phyloP scores from a whole-genome alignment of 257 asterid species.

The Thymus quinquecostatus region DNA sequence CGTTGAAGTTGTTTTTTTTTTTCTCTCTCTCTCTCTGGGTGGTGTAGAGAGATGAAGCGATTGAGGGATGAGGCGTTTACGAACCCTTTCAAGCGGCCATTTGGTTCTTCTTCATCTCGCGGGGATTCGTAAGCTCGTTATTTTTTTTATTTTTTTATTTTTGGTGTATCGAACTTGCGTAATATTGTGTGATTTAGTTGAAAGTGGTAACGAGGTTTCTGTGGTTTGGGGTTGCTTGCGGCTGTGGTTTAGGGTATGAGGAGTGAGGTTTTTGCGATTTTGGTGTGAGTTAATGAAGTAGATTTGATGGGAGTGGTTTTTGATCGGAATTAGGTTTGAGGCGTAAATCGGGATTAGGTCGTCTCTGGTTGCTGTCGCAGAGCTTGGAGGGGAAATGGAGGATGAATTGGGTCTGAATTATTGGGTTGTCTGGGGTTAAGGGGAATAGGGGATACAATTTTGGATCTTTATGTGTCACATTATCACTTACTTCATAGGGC shows the following conservation, averaged over 20 bases:
- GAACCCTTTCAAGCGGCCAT: constrained; percentile 85
- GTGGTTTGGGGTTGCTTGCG: constrained; percentile 3
- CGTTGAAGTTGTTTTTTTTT: constrained; percentile 31
- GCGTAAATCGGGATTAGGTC: constrained; percentile 28
- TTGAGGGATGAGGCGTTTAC: constrained; percentile 68
- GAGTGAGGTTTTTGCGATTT: constrained; percentile 22
- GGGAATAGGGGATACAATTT: constrained; percentile 33
- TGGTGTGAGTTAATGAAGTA: constrained; percentile 39
- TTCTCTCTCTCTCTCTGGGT: neutral
- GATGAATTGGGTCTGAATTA: constrained; percentile 28
- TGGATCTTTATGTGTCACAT: constrained; percentile 41
- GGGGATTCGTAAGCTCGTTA: constrained; percentile 76
- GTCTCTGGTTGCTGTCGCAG: constrained; percentile 25
- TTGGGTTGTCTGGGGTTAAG: constrained; percentile 33
- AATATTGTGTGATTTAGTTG: constrained; percentile 27
- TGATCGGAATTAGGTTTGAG: constrained; percentile 39
- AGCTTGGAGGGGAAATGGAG: constrained; percentile 27
- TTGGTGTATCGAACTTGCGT: constrained; percentile 27
- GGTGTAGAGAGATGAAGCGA: constrained; percentile 79
- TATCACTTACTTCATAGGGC: constrained; percentile 12
- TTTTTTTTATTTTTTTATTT: neutral
- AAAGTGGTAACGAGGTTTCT: constrained; percentile 2
- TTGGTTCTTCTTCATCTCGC: constrained; percentile 68
- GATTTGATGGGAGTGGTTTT: constrained; percentile 32
- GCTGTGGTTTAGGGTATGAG: constrained; percentile 31